These are phyloP conservation scores for Teratosphaeria destructans DNA, from an alignment of 2,329 filamentous ascomycete genomes.

Conservation along the genomic window DNA sequence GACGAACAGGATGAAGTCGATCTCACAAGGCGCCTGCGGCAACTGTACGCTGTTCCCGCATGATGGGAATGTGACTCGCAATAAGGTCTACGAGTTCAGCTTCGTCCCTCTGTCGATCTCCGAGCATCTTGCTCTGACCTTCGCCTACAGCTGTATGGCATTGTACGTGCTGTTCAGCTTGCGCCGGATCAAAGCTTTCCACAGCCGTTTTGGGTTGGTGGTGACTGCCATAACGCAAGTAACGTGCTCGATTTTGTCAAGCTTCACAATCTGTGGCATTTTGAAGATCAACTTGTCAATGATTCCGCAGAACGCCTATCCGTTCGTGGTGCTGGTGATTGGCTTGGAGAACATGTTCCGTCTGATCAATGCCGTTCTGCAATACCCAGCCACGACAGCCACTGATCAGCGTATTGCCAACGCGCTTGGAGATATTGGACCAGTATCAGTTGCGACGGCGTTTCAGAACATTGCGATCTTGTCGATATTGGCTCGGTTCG, in stretches of 20 bases:
- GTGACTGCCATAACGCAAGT: constrained; percentile 58
- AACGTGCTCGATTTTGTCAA: constrained; percentile 61
- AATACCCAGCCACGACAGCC: constrained; percentile 57
- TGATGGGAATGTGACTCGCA: constrained; percentile 44
- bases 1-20: constrained; percentile 47
- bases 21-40: constrained; percentile 41
- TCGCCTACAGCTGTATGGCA: constrained; percentile 55
- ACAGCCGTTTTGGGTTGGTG: constrained; percentile 63
- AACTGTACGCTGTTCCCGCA: constrained; percentile 58
- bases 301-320: constrained; percentile 65
- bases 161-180: constrained; percentile 58
- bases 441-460: constrained; percentile 57
- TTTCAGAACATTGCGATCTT: constrained; percentile 60
- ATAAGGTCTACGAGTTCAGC: constrained; percentile 65
- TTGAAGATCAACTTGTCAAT: constrained; percentile 65
- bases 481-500: constrained; percentile 53
- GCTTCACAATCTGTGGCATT: constrained; percentile 68
- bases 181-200: constrained; percentile 61
- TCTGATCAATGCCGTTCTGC: constrained; percentile 65
- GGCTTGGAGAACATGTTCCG: constrained; percentile 67
- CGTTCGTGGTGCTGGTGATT: constrained; percentile 64
- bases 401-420: constrained; percentile 61
- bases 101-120: constrained; percentile 61
- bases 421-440: constrained; percentile 63
- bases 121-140: constrained; percentile 53